These are phyloP conservation scores for Prillingera fragicola DNA, from an alignment of 1,284 basidiomycete species.

Conservation along the genomic window DNA sequence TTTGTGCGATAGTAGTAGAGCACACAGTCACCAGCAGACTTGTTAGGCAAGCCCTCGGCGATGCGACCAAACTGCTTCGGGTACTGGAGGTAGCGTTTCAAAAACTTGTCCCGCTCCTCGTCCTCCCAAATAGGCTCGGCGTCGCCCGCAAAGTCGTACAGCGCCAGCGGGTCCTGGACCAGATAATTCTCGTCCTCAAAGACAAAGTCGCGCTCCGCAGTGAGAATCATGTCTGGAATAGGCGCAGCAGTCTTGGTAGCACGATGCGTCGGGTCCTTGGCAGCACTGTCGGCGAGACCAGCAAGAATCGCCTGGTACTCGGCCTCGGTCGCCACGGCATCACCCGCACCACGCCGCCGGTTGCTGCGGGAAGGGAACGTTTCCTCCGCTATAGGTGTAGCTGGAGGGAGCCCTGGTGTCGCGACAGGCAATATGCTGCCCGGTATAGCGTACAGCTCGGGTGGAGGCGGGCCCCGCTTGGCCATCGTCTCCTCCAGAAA, in stretches of 20 bases:
- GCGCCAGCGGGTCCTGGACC: constrained; percentile 69
- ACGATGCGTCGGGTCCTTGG: constrained; percentile 82
- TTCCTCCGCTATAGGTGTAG: constrained; percentile 31
- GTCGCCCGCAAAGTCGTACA: constrained; percentile 66
- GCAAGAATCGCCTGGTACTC: constrained; percentile 97
- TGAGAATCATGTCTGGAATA: constrained; percentile 86
- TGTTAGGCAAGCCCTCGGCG: constrained; percentile 72
- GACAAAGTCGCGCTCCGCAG: constrained; percentile 55
- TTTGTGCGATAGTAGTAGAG: constrained; percentile 94
- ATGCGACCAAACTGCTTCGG: constrained; percentile 87
- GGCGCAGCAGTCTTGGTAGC: constrained; percentile 80
- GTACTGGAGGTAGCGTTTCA: constrained; percentile 72
- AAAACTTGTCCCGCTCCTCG: constrained; percentile 73
- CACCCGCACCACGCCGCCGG: constrained; percentile 53
- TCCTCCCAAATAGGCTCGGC: constrained; percentile 75
- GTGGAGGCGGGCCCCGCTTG: constrained; percentile 36
- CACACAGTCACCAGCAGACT: constrained; percentile 83
- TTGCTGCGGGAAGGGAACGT: constrained; percentile 25
- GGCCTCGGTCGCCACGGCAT: constrained; percentile 87
- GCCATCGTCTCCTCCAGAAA: constrained; percentile 55
- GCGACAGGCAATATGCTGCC: constrained; percentile 25
- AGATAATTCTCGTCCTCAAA: constrained; percentile 82
- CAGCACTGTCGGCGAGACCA: constrained; percentile 82
- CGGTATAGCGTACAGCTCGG: constrained; percentile 32
- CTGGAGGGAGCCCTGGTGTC: constrained; percentile 30